Conservation (phyloP, 108 stramenopile genomes). For the Pseudonitzschia delicatissima region DNA sequence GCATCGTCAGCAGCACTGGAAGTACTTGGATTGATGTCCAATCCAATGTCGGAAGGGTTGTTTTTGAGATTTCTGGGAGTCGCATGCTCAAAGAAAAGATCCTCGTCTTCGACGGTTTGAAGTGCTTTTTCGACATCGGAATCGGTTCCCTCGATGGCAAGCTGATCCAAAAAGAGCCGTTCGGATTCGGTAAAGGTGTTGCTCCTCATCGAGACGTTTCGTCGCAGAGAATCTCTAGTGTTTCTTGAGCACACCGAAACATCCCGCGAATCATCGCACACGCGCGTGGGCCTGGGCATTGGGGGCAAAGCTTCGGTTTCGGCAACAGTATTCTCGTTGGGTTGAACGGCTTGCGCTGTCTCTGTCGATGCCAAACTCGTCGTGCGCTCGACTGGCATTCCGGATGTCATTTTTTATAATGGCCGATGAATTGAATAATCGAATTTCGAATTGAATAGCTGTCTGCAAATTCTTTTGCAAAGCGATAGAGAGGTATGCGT, state of each 20-base stretch:
- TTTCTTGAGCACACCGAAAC: conserved; percentile 2
- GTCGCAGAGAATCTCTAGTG: conserved; percentile 21
- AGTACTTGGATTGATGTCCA: not conserved
- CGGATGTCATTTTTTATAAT: not conserved
- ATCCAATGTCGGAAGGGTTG: not conserved
- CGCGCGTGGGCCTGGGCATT: not conserved
- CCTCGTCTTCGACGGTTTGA: conserved; percentile 30
- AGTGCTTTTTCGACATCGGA: conserved; percentile 34
- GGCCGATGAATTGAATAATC: not conserved
- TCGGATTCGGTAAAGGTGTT: conserved; percentile 36
- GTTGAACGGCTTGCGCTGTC: not conserved
- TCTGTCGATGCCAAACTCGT: not conserved
- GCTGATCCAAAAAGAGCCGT: conserved; percentile 31
- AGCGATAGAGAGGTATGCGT: not conserved
- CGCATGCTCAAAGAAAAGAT: conserved; percentile 40
- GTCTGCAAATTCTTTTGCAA: not conserved
- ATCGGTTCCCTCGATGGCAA: conserved; percentile 37
- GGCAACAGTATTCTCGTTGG: too few species aligned
- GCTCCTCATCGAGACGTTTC: conserved; percentile 20
- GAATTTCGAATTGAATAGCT: not conserved
- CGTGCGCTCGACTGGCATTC: not conserved
- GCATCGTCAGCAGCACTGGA: conserved; percentile 1
- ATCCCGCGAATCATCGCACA: not conserved
- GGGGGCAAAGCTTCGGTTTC: too few species aligned
- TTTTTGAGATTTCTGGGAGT: conserved; percentile 19